phyloP scores from a whole-genome alignment of 108 stramenopile genomes.

The Aurantiochytrium sp. region DNA sequence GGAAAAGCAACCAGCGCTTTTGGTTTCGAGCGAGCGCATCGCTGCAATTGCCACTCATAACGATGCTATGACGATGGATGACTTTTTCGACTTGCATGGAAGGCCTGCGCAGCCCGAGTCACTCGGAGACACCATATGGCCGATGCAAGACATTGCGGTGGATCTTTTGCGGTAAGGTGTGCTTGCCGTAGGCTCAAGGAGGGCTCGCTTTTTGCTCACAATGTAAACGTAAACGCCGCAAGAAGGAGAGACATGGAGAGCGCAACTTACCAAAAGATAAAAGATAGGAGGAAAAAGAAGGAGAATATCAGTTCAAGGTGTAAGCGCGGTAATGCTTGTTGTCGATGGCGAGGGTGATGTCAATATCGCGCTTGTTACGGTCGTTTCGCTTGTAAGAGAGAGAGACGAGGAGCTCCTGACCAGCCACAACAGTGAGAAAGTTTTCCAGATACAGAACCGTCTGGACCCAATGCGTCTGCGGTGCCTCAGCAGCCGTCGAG shows the following conservation, averaged over 20 bases:
- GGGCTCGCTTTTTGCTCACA: too few relatives aligned
- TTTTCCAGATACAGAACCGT: conserved; percentile 1
- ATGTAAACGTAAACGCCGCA: too few relatives aligned
- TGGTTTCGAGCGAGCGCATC: background rate
- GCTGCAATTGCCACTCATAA: background rate
- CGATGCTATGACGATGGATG: background rate
- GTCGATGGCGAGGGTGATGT: background rate
- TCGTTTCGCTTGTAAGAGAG: conserved; percentile 17
- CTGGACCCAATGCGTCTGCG: conserved; percentile 26
- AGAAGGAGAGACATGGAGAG: too few relatives aligned
- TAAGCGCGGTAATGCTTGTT: background rate
- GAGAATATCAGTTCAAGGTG: background rate
- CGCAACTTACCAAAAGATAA: too few relatives aligned
- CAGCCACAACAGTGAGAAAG: background rate
- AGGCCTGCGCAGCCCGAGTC: background rate
- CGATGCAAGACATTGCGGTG: background rate
- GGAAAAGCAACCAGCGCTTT: background rate
- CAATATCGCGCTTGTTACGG: conserved; percentile 17
- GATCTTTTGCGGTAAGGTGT: background rate
- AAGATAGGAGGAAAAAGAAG: too few relatives aligned
- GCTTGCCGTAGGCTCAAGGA: background rate
- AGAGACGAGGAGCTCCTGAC: background rate
- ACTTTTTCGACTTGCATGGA: background rate
- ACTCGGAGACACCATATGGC: background rate
- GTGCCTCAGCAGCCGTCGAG: conserved; percentile 15